These are phyloP conservation scores for Aspergillus eucalypticola DNA, from an alignment of 2,329 filamentous ascomycete species.

Conservation along the genomic window DNA sequence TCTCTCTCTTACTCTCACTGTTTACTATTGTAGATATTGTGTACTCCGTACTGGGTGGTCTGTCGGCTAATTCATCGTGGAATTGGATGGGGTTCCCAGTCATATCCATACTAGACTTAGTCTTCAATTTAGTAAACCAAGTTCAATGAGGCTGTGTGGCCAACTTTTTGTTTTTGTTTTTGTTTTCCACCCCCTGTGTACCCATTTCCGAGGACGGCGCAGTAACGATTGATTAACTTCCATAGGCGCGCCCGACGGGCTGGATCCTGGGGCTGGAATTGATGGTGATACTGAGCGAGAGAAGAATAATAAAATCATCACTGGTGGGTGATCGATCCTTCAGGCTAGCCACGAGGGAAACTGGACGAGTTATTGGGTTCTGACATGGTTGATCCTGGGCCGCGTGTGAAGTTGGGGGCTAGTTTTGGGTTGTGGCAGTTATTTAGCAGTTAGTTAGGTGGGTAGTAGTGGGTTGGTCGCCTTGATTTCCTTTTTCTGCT, in stretches of 20 bases:
- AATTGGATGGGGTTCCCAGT: too few relatives aligned
- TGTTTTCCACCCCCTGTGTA: not conserved
- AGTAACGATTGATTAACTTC: not conserved
- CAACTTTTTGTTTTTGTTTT: too few relatives aligned
- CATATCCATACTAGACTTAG: too few relatives aligned
- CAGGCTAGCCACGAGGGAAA: not conserved
- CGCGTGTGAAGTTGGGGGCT: not conserved
- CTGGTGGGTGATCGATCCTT: not conserved
- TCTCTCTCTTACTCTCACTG: too few relatives aligned
- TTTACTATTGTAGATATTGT: too few relatives aligned
- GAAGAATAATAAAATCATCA: too few relatives aligned
- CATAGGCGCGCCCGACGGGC: not conserved
- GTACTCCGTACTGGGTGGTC: too few relatives aligned
- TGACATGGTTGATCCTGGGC: conserved; percentile 3
- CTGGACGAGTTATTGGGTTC: not conserved
- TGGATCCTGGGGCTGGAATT: not conserved
- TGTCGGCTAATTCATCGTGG: too few relatives aligned
- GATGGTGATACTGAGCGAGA: not conserved
- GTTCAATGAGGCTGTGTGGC: not conserved
- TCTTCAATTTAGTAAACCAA: too few relatives aligned
- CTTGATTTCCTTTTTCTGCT: not conserved
- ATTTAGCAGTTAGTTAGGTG: not conserved
- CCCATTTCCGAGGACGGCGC: not conserved
- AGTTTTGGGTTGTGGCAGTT: not conserved
- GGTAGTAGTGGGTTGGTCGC: not conserved